Evolutionary conservation across 768 basidiomycete species (phyloP), one percentile per base, ranked within the genome.

Genomic region (Polyporus arcularius): DNA sequence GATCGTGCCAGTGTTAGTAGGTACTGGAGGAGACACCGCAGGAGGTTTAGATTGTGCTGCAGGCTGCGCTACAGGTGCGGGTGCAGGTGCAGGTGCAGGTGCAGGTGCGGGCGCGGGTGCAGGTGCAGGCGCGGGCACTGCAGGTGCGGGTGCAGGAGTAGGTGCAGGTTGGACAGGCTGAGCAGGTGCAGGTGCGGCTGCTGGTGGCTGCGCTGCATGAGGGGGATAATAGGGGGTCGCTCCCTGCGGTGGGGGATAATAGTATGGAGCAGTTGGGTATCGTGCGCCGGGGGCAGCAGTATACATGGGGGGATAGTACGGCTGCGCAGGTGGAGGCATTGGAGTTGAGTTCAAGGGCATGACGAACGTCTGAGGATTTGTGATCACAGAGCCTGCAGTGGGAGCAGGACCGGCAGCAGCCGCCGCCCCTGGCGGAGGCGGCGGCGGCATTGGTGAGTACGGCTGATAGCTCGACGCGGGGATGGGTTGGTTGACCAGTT

Each of bases 291-390:
- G 68, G 31, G 73, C 70, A 1, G 75, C 66, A 40, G 77, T 65
- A 60, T 74, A 78, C 61, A 72, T 65, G 5, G 78, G 73, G 1
- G 71, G 64, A 78, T 75, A 72, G 70, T 82, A 72, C 16, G 65
- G 64, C 40, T 81, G 80, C 26, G 76, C 63, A 18, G 81, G 72
- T 1, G 80, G 72, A 55, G 82, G 75, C 65, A 83, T 80, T 11
- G 75, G 69, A 16, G 70, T 61, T 28, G 70, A 60, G 40, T 85
- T 82, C 55, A 91, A 76, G 1, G 90, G 78, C 64, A 92, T 84
- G 3, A 90, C 86, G 68, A 91, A 92, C 1, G 88, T 83, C 63
- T 85, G 82, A 14, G 88, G 83, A 67, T 88, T 88, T 12, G 86
- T 86, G 67, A 90, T 89, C 15, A 89, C 79, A 15, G 79, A 66